Base-by-base conservation (phyloP, 2,329 filamentous ascomycete species). In the Venturia carpophila region DNA sequence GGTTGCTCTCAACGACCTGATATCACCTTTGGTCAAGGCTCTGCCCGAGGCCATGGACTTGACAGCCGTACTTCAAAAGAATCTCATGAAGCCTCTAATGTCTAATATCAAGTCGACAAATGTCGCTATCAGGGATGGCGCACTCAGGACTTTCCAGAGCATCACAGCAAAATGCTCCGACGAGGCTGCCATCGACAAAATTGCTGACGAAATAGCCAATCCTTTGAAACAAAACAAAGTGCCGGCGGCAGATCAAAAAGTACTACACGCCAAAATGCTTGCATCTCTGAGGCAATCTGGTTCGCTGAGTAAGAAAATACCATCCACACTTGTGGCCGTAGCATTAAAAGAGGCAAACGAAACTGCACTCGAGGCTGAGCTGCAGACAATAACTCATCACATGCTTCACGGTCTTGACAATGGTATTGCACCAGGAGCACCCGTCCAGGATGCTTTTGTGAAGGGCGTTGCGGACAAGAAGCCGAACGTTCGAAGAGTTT, bases 21-120 rank as follows among this genome's bases (percentile, higher is more conserved):
- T 97, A 62, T 84, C 87, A 6, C 85, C 88, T 15, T 80, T 97
- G 58, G 81, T 95, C 66, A 75, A 81, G 10, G 85, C 90, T 37
- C 79, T 99, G 7, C 86, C 91, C 1, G 73, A 78, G 37, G 79
- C 79, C 6, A 82, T 94, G 70, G 93, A 99, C 71, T 81, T 97
- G 21, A 93, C 93, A 10, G 83, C 86, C 45, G 78, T 89, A 5
- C 80, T 97, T 21, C 82, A 84, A 63, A 80, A 82, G 34, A 89
- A 89, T 67, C 81, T 99, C 43, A 76, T 95, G 45, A 97, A 96
- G 75, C 91, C 92, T 6, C 79, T 99, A 15, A 77, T 97, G n/a
- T 87, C 91, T 49, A 96, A 92, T 73, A 82, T 92, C 75, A 97
- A 96, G 75, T 97, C 94, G 1, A 92, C 89, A 71, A 97, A 96